Evolutionary conservation across 2,329 filamentous ascomycete genomes (phyloP).

Genomic region (Fusarium cyanostomum): DNA sequence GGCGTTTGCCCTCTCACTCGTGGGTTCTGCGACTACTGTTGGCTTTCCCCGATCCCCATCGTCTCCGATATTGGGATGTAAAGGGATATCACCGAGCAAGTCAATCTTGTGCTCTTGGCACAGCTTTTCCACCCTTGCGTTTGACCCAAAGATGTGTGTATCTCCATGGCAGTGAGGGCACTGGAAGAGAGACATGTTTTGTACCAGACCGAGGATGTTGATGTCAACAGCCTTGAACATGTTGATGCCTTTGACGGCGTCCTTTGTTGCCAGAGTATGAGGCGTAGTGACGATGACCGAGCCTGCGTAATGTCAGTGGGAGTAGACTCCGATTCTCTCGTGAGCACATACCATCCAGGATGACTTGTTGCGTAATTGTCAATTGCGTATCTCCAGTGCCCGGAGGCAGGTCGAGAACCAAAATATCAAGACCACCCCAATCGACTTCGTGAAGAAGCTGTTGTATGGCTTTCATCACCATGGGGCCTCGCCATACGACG

Average conservation of each 20-base stretch:
- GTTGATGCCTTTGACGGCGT: slow-evolving; percentile 89
- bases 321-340: background rate
- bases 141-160: slow-evolving; percentile 78
- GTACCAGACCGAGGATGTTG: slow-evolving; percentile 84
- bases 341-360: slow-evolving; percentile 74
- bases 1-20: slow-evolving; percentile 74
- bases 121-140: slow-evolving; percentile 70
- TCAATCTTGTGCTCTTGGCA: slow-evolving; percentile 78
- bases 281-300: slow-evolving; percentile 92
- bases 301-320: slow-evolving; percentile 54
- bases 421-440: slow-evolving; percentile 87
- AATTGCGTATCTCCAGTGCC: slow-evolving; percentile 96
- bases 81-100: slow-evolving; percentile 88
- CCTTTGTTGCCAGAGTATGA: slow-evolving; percentile 90
- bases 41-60: slow-evolving; percentile 89
- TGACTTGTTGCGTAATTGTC: slow-evolving; percentile 94
- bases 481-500: slow-evolving; percentile 93
- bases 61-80: slow-evolving; percentile 86
- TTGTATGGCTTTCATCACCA: slow-evolving; percentile 97
- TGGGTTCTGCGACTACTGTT: slow-evolving; percentile 87
- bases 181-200: slow-evolving; percentile 89
- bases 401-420: slow-evolving; percentile 91
- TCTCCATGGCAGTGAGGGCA: slow-evolving; percentile 81
- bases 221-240: slow-evolving; percentile 91
- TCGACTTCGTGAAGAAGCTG: slow-evolving; percentile 95